These are phyloP conservation scores for Metschnikowia lachancei DNA, from an alignment of 805 yeast genomes.

Conservation along the genomic window DNA sequence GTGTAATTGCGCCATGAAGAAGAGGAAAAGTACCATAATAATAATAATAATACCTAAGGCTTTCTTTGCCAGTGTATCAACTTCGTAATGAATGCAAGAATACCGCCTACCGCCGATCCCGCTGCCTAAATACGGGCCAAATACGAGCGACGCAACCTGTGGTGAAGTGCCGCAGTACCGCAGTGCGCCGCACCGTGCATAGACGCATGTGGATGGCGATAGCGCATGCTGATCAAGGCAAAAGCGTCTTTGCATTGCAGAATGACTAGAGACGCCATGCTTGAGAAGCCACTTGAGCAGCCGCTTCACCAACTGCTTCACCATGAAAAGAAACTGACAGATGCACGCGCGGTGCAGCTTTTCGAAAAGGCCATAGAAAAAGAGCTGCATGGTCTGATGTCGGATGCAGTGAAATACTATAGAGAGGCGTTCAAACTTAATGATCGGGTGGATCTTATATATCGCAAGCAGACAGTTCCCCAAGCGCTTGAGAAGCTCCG, in stretches of 20 bases:
- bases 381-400: conserved; percentile 70
- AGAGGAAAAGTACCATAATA: no score
- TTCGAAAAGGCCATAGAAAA: conserved; percentile 71
- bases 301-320: neutral
- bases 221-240: conserved; percentile 1
- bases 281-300: neutral
- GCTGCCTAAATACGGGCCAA: no score
- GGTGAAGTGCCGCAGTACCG: no score
- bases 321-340: neutral
- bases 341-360: conserved; percentile 50
- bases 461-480: conserved; percentile 55
- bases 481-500: conserved; percentile 28
- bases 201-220: conserved; percentile 1
- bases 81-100: no score
- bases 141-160: no score
- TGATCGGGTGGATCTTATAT: conserved; percentile 61
- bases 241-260: neutral
- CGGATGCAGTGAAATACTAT: conserved; percentile 77
- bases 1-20: conserved; percentile 48
- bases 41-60: no score
- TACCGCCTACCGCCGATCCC: no score
- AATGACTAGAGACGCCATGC: conserved; percentile 1
- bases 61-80: no score
- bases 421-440: conserved; percentile 64
- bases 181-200: conserved; percentile 5